phyloP scores from a whole-genome alignment of 2,329 filamentous ascomycete genomes.

The Thielaviopsis ethacetica region DNA sequence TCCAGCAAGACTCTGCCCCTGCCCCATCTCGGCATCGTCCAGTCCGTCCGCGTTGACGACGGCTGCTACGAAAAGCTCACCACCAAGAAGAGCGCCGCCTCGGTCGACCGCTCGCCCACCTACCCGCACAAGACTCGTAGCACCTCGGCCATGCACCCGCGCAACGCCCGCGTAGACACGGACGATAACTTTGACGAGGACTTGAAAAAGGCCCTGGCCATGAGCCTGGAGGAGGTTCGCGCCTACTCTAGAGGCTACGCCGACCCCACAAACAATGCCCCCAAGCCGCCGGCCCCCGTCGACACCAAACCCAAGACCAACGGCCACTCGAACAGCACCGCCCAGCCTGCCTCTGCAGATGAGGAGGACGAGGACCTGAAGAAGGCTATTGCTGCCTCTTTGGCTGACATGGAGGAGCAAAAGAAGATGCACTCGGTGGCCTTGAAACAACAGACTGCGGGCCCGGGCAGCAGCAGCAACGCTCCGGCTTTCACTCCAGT shows the following conservation, averaged over 20 bases:
- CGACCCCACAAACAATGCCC: conserved; percentile 32
- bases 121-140: conserved; percentile 48
- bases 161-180: conserved; percentile 52
- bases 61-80: conserved; percentile 85
- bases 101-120: conserved; percentile 32
- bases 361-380: conserved; percentile 89
- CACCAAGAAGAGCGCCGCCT: conserved; percentile 41
- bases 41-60: conserved; percentile 87
- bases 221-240: conserved; percentile 91
- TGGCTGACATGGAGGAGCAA: conserved; percentile 96
- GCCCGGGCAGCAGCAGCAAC: conserved; percentile 19
- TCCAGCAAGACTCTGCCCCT: conserved; percentile 77
- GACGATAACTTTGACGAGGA: conserved; percentile 92
- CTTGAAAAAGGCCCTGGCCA: conserved; percentile 78
- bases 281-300: conserved; percentile 13
- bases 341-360: conserved; percentile 25
- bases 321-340: conserved; percentile 22
- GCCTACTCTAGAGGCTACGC: conserved; percentile 58
- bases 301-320: conserved; percentile 15
- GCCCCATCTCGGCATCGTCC: conserved; percentile 81
- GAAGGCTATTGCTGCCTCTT: conserved; percentile 83
- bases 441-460: conserved; percentile 56
- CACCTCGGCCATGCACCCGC: conserved; percentile 65
- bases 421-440: conserved; percentile 78
- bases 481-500: conserved; percentile 43